Evolutionary conservation across 345 rosid species (phyloP), one percentile per base, ranked within the genome.

Genomic region (Salix purpurea): DNA sequence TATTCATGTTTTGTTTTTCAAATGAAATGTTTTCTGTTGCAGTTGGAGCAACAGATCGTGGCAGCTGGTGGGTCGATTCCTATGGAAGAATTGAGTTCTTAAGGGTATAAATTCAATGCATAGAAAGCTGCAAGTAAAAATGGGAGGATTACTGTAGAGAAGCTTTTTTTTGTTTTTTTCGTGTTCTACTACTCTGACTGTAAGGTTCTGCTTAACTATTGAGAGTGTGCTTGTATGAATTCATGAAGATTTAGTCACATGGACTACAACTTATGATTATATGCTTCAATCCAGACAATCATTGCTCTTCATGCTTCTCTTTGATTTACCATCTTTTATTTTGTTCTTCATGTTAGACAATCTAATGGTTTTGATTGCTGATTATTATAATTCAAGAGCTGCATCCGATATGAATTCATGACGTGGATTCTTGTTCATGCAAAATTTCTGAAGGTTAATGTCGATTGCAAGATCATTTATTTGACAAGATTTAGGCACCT

Each of bases 21-120:
- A 54, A 65, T 73, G 61, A 40, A 11, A 34, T 37, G 4, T 36
- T 73, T 34, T n/a, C 75, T 2, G 37, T 73, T 78, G 84, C 89
- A 95, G 99, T 71, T 93, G 86, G 97, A 95, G 91, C 94, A 90
- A 77, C 96, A 95, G 80, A 88, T 95, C 73, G 88, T 89, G 83
- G 93, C 96, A 18, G 93, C 91, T 72, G 98, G 99, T 70, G 96
- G 97, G 80, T 77, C 93, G 37, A 81, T 89, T 81, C 94, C 97
- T 1, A 65, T 67, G 44, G 77, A 75, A 71, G 95, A 92, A 61
- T 56, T 86, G 66, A 81, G 84, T 61, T 91, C 85, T 77, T 91
- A 83, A 82, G 72, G 50, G 62, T 48, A 21, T 70, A 8, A 44
- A 24, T 44, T 19, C 61, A 70, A 10, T 44, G 52, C 69, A 75